Conservation (phyloP, 768 basidiomycete genomes). For the Lactarius evosmus region DNA sequence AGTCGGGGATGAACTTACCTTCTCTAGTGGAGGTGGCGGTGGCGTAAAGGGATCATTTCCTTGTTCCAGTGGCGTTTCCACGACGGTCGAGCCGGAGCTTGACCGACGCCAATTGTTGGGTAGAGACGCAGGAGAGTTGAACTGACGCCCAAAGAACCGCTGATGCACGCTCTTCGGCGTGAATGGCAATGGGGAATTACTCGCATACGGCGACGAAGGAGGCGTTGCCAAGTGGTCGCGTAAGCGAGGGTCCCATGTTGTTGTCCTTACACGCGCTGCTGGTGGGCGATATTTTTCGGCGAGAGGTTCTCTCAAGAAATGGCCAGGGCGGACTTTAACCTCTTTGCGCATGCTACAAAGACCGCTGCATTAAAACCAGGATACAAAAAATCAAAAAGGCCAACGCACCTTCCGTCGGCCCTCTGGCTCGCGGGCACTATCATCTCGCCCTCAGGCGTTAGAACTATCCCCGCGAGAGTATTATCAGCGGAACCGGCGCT, state of each 20-base stretch:
- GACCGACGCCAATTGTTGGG: constrained; percentile 10
- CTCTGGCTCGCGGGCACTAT: constrained; percentile 23
- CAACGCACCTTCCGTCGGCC: constrained; percentile 14
- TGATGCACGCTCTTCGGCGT: constrained; percentile 10
- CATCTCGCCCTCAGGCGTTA: constrained; percentile 8
- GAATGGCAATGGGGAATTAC: background rate
- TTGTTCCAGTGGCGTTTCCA: background rate
- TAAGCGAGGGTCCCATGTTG: constrained; percentile 13
- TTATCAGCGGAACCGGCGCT: background rate
- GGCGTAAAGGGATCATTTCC: background rate
- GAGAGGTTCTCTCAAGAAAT: constrained; percentile 1
- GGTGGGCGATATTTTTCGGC: constrained; percentile 21
- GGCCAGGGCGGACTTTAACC: constrained; percentile 12
- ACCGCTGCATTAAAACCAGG: background rate
- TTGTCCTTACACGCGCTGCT: constrained; percentile 15
- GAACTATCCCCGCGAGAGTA: constrained; percentile 8
- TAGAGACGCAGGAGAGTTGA: constrained; percentile 5
- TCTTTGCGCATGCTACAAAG: constrained; percentile 15
- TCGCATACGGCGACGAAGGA: background rate
- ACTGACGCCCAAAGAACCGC: background rate
- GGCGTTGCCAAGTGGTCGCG: background rate
- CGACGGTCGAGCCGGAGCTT: background rate
- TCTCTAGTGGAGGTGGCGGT: background rate
- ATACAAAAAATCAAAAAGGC: background rate
- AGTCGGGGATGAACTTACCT: background rate